phyloP scores from a whole-genome alignment of 495 filamentous ascomycete species.

The Bathelium albidoporum region DNA sequence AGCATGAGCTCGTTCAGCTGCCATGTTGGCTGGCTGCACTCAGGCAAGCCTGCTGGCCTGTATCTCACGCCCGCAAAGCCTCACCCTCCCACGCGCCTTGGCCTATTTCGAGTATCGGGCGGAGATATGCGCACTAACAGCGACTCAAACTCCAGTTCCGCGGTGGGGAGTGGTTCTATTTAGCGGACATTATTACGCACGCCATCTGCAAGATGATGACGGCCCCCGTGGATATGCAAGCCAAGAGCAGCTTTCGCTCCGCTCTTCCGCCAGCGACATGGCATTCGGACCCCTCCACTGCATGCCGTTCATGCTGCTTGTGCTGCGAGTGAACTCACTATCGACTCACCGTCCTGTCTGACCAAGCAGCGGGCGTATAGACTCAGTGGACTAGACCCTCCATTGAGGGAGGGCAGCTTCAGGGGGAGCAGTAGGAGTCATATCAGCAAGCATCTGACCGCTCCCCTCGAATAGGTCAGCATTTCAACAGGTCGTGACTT shows the following conservation, averaged over 20 bases:
- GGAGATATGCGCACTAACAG: neutral
- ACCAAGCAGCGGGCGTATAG: neutral
- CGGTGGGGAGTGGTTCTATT: neutral
- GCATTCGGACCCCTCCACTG: neutral
- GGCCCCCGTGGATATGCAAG: neutral
- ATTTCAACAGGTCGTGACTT: neutral
- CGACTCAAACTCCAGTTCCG: neutral
- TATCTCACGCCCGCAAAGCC: neutral
- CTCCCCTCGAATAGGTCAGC: neutral
- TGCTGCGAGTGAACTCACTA: neutral
- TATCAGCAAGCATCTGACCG: neutral
- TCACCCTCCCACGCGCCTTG: neutral
- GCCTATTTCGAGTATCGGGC: neutral
- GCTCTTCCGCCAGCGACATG: neutral
- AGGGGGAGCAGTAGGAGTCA: neutral
- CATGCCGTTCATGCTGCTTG: neutral
- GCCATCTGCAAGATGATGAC: constrained; percentile 2
- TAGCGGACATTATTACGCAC: neutral
- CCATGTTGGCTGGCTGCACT: neutral
- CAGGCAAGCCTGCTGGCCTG: neutral
- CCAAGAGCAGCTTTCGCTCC: neutral
- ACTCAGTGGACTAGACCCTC: too few species aligned
- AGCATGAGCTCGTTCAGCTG: neutral
- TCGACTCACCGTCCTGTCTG: neutral
- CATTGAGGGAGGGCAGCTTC: neutral